These are phyloP conservation scores for Cyphellophora attinorum DNA, from an alignment of 2,329 filamentous ascomycete species.

Conservation along the genomic window DNA sequence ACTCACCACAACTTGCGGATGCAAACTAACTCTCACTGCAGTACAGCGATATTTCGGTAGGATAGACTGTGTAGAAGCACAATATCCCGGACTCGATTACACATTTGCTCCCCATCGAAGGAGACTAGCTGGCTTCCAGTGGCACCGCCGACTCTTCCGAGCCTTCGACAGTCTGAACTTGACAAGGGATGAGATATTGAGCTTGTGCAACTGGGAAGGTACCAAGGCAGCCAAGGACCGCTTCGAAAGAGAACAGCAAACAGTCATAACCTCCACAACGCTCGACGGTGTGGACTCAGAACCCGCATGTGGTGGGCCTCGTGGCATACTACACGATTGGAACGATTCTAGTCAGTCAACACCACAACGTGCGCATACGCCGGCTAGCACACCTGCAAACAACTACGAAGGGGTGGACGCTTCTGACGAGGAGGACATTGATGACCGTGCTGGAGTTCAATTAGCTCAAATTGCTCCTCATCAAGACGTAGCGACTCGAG, in stretches of 20 bases:
- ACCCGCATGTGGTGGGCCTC: slow-evolving; percentile 24
- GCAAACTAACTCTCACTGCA: too few species aligned
- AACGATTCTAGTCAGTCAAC: slow-evolving; percentile 16
- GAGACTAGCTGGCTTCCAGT: slow-evolving; percentile 51
- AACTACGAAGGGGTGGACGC: slow-evolving; percentile 25
- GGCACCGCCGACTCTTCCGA: slow-evolving; percentile 51
- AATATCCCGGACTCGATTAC: slow-evolving; percentile 59
- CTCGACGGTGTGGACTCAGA: slow-evolving; percentile 45
- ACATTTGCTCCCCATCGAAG: slow-evolving; percentile 52
- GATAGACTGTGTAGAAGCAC: slow-evolving; percentile 54
- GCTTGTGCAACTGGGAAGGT: slow-evolving; percentile 51
- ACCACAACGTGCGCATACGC: slow-evolving; percentile 14
- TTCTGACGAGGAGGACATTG: slow-evolving; percentile 34
- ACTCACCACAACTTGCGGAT: too few species aligned
- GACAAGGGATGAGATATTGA: slow-evolving; percentile 51
- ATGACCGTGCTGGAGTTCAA: slow-evolving; percentile 42
- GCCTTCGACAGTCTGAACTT: slow-evolving; percentile 51
- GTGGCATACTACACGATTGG: slow-evolving; percentile 1
- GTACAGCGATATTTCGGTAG: slow-evolving; percentile 56
- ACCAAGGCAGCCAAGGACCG: slow-evolving; percentile 38
- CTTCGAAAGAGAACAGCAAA: slow-evolving; percentile 46
- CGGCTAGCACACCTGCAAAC: too few species aligned
- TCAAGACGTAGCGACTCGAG: slow-evolving; percentile 43
- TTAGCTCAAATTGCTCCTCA: slow-evolving; percentile 43
- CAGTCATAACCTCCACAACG: slow-evolving; percentile 52